Base-by-base conservation (phyloP, 2,329 filamentous ascomycete species). In the Nigrospora osmanthi region DNA sequence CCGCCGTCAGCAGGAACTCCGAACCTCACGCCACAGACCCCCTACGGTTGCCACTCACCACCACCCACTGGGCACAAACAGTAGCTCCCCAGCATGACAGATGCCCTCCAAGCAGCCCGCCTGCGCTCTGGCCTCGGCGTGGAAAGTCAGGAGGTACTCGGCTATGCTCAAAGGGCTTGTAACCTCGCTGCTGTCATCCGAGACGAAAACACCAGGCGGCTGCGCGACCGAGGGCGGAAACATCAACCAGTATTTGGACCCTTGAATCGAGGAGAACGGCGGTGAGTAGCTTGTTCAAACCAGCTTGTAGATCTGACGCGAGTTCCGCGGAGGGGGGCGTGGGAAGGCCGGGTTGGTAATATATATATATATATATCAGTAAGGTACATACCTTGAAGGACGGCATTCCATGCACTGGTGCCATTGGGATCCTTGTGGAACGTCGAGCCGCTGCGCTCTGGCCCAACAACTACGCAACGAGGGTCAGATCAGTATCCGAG, bases 181-280 rank as follows among this genome's bases (percentile, higher is more conserved):
- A 42, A 97, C 90, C 65, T 97, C 91, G 59, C 87, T 90, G 59
- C 88, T 85, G 59, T 97, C 93, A 35, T 82, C 75, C 5, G 87
- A 94, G 36, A 96, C 87, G 55, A 85, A 95, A 34, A 97, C 90
- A 4, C 91, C 91, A 0, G 91, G 91, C 7, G 93, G 89, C 4
- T 82, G 74, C 0, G 81, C 78, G 0, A 49, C 44, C 30, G 80
- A 80, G 0, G 87, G 85, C 0, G 89, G 89, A 59, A 97, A 97
- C 89, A 97, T 94, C 63, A 97, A 91, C 91, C 93, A 97, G 71
- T 97, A 97, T 61, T 97, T 97, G 32, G 84, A 80, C 6, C 91
- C 93, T 47, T 85, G 81, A 28, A 97, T 72, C 9, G 23, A 10
- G 23, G 23, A 28, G 6, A 28, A 28, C 23, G 23, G 10, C 23